Percentiles rank a stretch among this genome's conserved stretches.
Evolutionary conservation across 192 early-diverging fungal species (phyloP).

Genomic region (Gaertneriomyces sp.): DNA sequence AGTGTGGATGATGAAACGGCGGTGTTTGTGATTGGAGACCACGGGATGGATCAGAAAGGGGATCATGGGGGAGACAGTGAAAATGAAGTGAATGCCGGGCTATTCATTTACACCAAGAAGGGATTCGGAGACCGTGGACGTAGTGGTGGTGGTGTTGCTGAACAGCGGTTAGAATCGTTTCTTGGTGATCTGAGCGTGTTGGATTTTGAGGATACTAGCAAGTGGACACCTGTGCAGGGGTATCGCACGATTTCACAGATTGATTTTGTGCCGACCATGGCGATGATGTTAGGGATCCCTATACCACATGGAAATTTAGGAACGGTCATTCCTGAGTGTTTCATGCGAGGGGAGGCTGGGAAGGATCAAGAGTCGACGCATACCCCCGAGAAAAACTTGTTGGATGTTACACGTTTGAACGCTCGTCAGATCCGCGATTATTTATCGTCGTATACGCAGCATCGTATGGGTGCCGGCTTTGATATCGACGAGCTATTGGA

Average conservation of each 20-base stretch:
- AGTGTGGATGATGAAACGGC: slow-evolving; percentile 74
- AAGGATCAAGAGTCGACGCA: not conserved
- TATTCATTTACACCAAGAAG: slow-evolving; percentile 77
- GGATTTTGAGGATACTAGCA: slow-evolving; percentile 25
- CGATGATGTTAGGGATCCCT: slow-evolving; percentile 74
- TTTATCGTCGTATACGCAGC: slow-evolving; percentile 51
- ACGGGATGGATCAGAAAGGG: slow-evolving; percentile 93
- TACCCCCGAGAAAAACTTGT: slow-evolving; percentile 31
- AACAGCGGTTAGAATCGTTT: slow-evolving; percentile 7
- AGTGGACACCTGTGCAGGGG: slow-evolving; percentile 26
- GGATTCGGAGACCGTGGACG: slow-evolving; percentile 22
- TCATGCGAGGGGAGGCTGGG: slow-evolving; percentile 35
- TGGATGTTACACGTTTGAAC: slow-evolving; percentile 59
- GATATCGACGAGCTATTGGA: slow-evolving; percentile 37
- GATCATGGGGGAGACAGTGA: slow-evolving; percentile 96
- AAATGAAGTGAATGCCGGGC: slow-evolving; percentile 78
- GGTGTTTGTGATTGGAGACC: slow-evolving; percentile 90
- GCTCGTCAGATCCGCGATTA: slow-evolving; percentile 69
- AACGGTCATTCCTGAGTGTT: slow-evolving; percentile 78
- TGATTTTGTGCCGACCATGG: slow-evolving; percentile 83
- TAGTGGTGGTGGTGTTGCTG: not conserved
- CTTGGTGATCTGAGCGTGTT: slow-evolving; percentile 6
- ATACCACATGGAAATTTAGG: slow-evolving; percentile 95
- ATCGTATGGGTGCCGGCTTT: slow-evolving; percentile 54
- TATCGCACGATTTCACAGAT: slow-evolving; percentile 78